Conservation (phyloP, 1,139 yeast genomes). For the Sugiyamaella novakii region DNA sequence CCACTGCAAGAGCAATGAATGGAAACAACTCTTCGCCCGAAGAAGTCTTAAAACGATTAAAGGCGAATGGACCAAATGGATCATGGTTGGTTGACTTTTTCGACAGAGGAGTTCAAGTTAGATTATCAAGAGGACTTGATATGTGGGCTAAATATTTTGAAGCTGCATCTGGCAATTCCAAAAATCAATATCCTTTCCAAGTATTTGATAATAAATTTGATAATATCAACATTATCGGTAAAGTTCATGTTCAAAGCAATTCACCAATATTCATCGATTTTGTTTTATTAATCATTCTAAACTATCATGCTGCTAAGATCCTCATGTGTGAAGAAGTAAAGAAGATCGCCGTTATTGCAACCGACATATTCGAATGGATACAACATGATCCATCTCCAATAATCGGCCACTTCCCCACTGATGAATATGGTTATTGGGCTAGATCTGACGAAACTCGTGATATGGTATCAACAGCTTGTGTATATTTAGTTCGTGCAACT, state of each 20-base stretch:
- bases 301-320: constrained; percentile 36
- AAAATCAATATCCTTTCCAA: constrained; percentile 27
- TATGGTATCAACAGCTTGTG: constrained; percentile 33
- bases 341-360: constrained; percentile 16
- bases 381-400: constrained; percentile 13
- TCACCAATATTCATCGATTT: constrained; percentile 29
- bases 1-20: constrained; percentile 35
- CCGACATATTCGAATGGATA: constrained; percentile 14
- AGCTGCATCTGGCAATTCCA: constrained; percentile 30
- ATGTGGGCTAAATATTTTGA: constrained; percentile 39
- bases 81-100: constrained; percentile 25
- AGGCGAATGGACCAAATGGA: constrained; percentile 21
- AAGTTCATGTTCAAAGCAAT: constrained; percentile 22
- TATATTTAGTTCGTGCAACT: constrained; percentile 34
- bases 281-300: constrained; percentile 33
- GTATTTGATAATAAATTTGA: constrained; percentile 24
- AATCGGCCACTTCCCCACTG: constrained; percentile 12
- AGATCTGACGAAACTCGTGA: constrained; percentile 34
- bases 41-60: constrained; percentile 24
- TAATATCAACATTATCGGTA: constrained; percentile 27
- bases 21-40: constrained; percentile 24
- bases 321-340: constrained; percentile 38
- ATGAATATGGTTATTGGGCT: constrained; percentile 31
- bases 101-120: constrained; percentile 34
- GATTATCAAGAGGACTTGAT: constrained; percentile 39